phyloP scores from a whole-genome alignment of 2,329 filamentous ascomycete species.

The Talaromyces verruculosus region DNA sequence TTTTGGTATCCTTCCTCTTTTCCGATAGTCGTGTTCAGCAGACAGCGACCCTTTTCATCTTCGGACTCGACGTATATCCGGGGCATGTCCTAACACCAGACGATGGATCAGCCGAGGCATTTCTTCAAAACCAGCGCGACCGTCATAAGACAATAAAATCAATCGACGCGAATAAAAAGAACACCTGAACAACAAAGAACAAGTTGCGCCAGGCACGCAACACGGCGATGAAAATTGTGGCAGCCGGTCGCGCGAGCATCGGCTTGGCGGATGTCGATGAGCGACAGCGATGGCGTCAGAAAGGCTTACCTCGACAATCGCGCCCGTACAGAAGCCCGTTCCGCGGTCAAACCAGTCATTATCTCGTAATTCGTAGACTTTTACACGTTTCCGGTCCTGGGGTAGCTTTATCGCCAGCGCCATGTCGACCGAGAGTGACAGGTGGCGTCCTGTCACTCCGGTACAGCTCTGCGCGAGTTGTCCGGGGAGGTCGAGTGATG shows the following conservation, averaged over 20 bases:
- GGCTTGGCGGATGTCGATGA: conserved; percentile 6
- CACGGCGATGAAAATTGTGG: background rate
- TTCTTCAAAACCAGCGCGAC: conserved; percentile 4
- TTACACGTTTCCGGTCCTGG: conserved; percentile 68
- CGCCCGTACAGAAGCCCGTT: conserved; percentile 89
- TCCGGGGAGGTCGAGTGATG: conserved; percentile 12
- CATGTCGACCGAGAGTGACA: conserved; percentile 42
- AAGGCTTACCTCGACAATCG: conserved; percentile 66
- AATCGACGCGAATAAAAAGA: background rate
- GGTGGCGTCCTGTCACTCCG: conserved; percentile 41
- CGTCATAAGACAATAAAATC: background rate
- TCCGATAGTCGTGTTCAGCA: conserved; percentile 85
- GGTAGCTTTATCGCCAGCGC: conserved; percentile 50
- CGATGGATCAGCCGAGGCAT: conserved; percentile 18
- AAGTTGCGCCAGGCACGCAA: conserved; percentile 21
- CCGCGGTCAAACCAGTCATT: conserved; percentile 99
- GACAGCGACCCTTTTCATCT: conserved; percentile 77
- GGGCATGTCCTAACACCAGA: conserved; percentile 66
- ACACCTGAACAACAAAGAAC: conserved; percentile 4
- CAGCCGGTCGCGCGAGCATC: conserved; percentile 17
- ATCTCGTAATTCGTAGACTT: conserved; percentile 97
- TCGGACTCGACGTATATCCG: conserved; percentile 90
- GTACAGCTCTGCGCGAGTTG: conserved; percentile 25
- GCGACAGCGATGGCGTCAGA: conserved; percentile 12
- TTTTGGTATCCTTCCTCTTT: conserved; percentile 98